Evolutionary conservation across 768 basidiomycete species (phyloP).

Genomic region (Amanita subjunquillea): DNA sequence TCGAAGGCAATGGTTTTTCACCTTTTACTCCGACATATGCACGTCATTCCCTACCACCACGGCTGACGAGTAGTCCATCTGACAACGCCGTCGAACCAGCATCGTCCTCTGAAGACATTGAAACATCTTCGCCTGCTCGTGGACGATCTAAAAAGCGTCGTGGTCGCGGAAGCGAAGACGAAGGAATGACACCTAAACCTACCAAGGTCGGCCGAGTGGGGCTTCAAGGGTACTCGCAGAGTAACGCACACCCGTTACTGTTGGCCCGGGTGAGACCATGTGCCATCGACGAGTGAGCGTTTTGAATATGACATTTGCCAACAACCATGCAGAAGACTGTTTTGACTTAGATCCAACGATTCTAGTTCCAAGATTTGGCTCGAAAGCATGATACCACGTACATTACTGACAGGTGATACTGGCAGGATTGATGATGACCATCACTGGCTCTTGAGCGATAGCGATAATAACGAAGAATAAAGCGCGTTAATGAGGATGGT

Average conservation of each 20-base stretch:
- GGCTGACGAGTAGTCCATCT: neutral
- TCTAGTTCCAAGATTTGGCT: neutral
- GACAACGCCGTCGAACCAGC: neutral
- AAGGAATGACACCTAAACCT: neutral
- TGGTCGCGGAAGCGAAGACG: neutral
- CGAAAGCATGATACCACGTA: constrained; percentile 1
- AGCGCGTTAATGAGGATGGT: neutral
- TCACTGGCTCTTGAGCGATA: constrained; percentile 19
- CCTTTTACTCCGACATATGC: neutral
- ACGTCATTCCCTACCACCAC: neutral
- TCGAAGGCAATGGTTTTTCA: neutral
- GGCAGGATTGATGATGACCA: neutral
- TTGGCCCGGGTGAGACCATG: neutral
- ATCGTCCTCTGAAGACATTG: constrained; percentile 5
- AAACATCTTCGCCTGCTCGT: constrained; percentile 12
- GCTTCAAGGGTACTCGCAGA: neutral
- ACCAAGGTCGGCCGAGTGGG: constrained; percentile 4
- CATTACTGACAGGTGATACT: neutral
- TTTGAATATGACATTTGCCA: neutral
- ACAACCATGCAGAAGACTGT: neutral
- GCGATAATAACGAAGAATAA: constrained; percentile 11
- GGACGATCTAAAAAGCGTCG: constrained; percentile 9
- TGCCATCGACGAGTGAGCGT: neutral
- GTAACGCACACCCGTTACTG: neutral
- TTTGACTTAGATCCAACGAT: neutral